Percentiles rank a stretch among this genome's conserved stretches.
phyloP scores from a whole-genome alignment of 192 early-diverging fungal species.

The Backusella parvicylindrica region DNA sequence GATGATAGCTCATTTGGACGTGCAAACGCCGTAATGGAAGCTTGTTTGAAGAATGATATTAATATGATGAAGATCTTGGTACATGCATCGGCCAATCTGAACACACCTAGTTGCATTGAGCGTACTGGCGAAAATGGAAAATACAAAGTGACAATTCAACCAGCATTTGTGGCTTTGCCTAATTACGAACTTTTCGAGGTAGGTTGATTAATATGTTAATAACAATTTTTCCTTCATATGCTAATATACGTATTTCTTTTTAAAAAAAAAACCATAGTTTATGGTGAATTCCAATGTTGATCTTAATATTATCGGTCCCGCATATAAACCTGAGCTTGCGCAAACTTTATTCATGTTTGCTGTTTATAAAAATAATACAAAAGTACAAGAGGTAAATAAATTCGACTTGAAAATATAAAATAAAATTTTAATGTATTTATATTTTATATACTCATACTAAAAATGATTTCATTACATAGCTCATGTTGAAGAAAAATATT shows the following conservation, averaged over 20 bases:
- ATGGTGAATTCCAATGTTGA: conserved; percentile 9
- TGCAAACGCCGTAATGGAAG: conserved; percentile 35
- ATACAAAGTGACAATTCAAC: background rate
- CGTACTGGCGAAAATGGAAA: background rate
- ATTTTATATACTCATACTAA: background rate
- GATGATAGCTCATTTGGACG: conserved; percentile 16
- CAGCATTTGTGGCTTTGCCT: background rate
- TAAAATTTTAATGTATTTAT: background rate
- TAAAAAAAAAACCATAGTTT: no score
- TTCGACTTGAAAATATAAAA: no score
- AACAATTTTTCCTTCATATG: no score
- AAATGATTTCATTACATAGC: conserved; percentile 6
- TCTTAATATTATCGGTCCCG: conserved; percentile 5
- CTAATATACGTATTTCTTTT: background rate
- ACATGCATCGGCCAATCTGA: background rate
- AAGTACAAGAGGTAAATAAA: background rate
- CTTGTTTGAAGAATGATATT: conserved; percentile 17
- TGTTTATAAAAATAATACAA: background rate
- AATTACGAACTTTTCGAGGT: conserved; percentile 6
- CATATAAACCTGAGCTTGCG: background rate
- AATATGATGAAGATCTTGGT: conserved; percentile 12
- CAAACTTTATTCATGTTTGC: conserved; percentile 10
- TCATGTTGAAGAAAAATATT: conserved; percentile 14
- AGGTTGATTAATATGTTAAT: background rate
- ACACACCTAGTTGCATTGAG: background rate